Conservation (phyloP, 2,329 filamentous ascomycete genomes). For the Fusarium concolor region DNA sequence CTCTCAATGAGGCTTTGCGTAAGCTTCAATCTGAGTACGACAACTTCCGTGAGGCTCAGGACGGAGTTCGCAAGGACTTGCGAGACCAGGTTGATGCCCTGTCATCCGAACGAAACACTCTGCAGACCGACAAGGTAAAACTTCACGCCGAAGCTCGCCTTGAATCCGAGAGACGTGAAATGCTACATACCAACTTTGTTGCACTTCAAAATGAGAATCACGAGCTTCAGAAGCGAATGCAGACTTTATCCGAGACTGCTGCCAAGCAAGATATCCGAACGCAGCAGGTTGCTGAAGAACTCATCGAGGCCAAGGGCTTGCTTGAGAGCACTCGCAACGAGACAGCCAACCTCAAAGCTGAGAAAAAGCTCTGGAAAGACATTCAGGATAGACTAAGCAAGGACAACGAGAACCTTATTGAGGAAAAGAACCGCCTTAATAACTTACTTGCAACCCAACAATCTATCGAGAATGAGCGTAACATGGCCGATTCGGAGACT, state of each 20-base stretch:
- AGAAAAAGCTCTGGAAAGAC: conserved; percentile 94
- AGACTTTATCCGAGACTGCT: conserved; percentile 80
- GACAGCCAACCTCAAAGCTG: conserved; percentile 90
- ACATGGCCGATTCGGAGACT: conserved; percentile 83
- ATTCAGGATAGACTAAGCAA: conserved; percentile 90
- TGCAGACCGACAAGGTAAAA: conserved; percentile 85
- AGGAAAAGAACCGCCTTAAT: conserved; percentile 87
- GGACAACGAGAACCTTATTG: conserved; percentile 85
- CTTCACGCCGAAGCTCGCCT: conserved; percentile 84
- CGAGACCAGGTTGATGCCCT: conserved; percentile 87
- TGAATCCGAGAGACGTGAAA: conserved; percentile 85
- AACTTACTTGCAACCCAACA: conserved; percentile 86
- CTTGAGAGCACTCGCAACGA: conserved; percentile 91
- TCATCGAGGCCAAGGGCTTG: conserved; percentile 85
- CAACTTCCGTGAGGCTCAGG: conserved; percentile 85
- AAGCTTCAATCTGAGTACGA: conserved; percentile 93
- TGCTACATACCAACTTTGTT: conserved; percentile 88
- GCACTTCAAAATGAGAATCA: conserved; percentile 86
- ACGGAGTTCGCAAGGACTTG: conserved; percentile 82
- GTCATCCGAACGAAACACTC: conserved; percentile 81
- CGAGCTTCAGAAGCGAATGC: conserved; percentile 86
- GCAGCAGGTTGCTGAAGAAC: conserved; percentile 91
- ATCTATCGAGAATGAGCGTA: conserved; percentile 90
- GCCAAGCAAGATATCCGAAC: conserved; percentile 91
- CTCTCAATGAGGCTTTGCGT: conserved; percentile 81